A percentile compares a stretch with the other conserved stretches of the same genome.
phyloP scores from a whole-genome alignment of 2,329 filamentous ascomycete species.

The Colletotrichum spinosum region DNA sequence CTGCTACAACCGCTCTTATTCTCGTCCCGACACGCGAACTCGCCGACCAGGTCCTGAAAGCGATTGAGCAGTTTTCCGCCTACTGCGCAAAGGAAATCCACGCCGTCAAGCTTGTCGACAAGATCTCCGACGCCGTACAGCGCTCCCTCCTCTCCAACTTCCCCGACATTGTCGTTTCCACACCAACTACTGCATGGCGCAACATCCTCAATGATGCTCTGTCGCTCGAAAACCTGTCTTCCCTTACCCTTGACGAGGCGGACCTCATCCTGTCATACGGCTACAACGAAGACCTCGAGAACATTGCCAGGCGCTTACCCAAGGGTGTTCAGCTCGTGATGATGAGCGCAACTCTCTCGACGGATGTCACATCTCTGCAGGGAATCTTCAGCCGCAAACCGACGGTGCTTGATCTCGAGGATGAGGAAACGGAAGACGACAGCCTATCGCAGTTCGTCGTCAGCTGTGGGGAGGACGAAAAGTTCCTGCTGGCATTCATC shows the following conservation, averaged over 20 bases:
- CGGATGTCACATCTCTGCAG: constrained; percentile 88
- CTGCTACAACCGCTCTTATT: constrained; percentile 80
- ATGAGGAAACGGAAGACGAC: constrained; percentile 80
- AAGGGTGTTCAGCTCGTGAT: constrained; percentile 90
- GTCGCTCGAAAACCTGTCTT: constrained; percentile 75
- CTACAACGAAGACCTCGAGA: constrained; percentile 89
- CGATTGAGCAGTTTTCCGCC: constrained; percentile 78
- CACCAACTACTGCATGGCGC: constrained; percentile 83
- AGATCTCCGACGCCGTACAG: constrained; percentile 89
- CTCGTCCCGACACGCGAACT: constrained; percentile 95
- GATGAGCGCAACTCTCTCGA: constrained; percentile 92
- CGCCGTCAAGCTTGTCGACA: constrained; percentile 88
- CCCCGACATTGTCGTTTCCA: constrained; percentile 92
- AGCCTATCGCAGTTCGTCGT: constrained; percentile 89
- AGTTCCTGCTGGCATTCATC: constrained; percentile 91
- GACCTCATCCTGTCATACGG: constrained; percentile 95
- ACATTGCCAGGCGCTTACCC: constrained; percentile 80
- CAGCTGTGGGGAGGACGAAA: constrained; percentile 95
- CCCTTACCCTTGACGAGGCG: constrained; percentile 92
- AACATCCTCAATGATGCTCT: constrained; percentile 81
- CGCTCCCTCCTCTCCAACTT: constrained; percentile 85
- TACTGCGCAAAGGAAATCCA: constrained; percentile 89
- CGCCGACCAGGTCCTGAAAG: constrained; percentile 88
- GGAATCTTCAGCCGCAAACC: constrained; percentile 87
- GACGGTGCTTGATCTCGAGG: constrained; percentile 82